Evolutionary conservation across 163 green algal species (phyloP).

Genomic region (Scenedesmus sp.): DNA sequence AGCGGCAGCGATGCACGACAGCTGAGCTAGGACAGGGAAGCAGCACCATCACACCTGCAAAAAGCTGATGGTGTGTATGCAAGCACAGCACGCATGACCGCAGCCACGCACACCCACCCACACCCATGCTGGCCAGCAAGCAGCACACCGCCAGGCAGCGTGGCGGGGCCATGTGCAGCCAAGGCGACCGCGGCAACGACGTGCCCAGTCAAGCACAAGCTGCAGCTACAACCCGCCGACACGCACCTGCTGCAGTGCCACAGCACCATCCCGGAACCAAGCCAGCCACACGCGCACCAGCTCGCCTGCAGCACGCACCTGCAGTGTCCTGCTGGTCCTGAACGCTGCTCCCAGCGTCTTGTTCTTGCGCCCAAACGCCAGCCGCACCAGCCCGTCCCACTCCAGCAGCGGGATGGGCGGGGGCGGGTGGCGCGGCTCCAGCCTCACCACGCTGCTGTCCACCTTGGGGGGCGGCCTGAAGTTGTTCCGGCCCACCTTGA

Average conservation of each 20-base stretch:
- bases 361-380: conserved; percentile 99
- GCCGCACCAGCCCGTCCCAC: conserved; percentile 97
- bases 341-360: conserved; percentile 98
- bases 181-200: too few relatives aligned
- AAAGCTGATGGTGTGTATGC: neutral
- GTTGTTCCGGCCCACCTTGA: conserved; percentile 97
- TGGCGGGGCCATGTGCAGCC: neutral
- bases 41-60: neutral
- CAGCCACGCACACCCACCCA: too few relatives aligned
- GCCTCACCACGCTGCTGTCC: conserved; percentile 97
- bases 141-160: neutral
- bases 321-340: conserved; percentile 54
- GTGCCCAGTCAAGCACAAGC: too few relatives aligned
- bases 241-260: neutral
- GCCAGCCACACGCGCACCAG: neutral
- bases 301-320: neutral
- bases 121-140: neutral
- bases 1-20: neutral
- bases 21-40: neutral
- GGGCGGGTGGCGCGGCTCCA: conserved; percentile 96
- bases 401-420: conserved; percentile 97
- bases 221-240: neutral
- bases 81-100: neutral
- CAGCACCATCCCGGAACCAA: neutral
- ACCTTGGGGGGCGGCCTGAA: conserved; percentile 98